Evolutionary conservation across 495 filamentous ascomycete species (phyloP), one percentile per base, ranked within the genome.

Genomic region (Aspergillus kassunensis): DNA sequence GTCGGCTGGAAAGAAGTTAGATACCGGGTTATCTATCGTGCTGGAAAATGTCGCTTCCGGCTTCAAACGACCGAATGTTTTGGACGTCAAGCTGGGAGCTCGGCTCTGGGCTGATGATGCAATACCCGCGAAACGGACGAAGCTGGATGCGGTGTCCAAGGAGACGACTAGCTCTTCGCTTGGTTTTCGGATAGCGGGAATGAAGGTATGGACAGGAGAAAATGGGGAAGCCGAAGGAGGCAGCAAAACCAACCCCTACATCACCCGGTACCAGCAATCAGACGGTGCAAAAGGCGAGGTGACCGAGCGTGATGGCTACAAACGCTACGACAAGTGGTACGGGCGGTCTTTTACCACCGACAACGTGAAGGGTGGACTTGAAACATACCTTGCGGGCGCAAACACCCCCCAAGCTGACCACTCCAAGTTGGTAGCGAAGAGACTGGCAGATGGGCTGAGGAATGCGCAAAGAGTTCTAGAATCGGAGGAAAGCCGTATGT

Each of bases 21-120:
- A 80, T 21, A 95, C 90, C 0, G 83, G 87, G 23, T 67, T 80
- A 33, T 89, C 89, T 4, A 87, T 98, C 33, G 90, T 95, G 27
- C 74, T 98, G 35, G 86, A 93, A 59, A 97, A 96, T 64, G 78
- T 91, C 1, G 85, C 91, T 9, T 76, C 81, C 44, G 88, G 89
- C 18, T 97, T 90, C 74, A 81, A 78, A 46, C 80, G 84, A 51
- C 89, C 95, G 12, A 97, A 97, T 60, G 90, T 97, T n/a, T 70
- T 98, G 51, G 93, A 98, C 61, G 79, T 95, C 54, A 98, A 98
- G 65, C 81, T 98, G 29, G 93, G 93, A 20, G 79, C 83, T 23
- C 80, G 86, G 44, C 70, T 98, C 18, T 97, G 90, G 88, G 91
- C 88, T 6, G 85, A 92, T 44, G 82, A 87, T 65, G 90, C 93